These are phyloP conservation scores for Pleurotus pulmonarius DNA, from an alignment of 768 basidiomycete genomes.

Conservation along the genomic window DNA sequence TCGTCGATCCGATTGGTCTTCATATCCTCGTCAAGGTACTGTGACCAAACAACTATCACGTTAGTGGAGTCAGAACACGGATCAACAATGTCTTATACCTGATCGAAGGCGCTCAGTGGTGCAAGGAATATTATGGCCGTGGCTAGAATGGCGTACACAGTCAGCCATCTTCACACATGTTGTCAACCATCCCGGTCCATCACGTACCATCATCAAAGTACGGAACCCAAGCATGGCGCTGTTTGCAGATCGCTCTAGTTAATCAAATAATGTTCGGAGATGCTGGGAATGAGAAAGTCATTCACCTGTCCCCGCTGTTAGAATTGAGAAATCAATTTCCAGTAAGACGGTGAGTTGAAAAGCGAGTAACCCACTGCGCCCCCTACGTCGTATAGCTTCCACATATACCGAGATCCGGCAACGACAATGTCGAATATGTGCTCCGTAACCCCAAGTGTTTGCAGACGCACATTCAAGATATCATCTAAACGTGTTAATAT, in stretches of 20 bases:
- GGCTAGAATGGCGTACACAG: conserved; percentile 33
- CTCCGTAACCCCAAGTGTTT: conserved; percentile 77
- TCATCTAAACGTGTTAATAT: conserved; percentile 45
- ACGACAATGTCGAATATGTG: conserved; percentile 68
- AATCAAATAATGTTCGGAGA: neutral
- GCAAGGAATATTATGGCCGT: conserved; percentile 85
- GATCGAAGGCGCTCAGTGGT: conserved; percentile 85
- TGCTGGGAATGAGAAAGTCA: conserved; percentile 7
- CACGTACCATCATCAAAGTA: conserved; percentile 76
- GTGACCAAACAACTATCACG: no score
- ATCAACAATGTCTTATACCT: conserved; percentile 36
- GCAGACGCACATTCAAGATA: conserved; percentile 73
- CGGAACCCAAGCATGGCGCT: conserved; percentile 81
- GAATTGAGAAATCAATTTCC: conserved; percentile 1
- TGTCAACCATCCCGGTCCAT: no score
- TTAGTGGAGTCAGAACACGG: neutral
- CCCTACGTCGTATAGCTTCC: conserved; percentile 83
- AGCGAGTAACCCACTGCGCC: conserved; percentile 57
- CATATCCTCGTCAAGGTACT: conserved; percentile 83
- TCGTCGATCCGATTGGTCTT: conserved; percentile 79
- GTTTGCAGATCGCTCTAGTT: conserved; percentile 10
- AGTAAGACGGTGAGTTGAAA: conserved; percentile 2
- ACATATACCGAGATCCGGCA: conserved; percentile 60
- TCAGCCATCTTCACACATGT: no score
- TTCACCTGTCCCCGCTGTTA: conserved; percentile 59